Percentiles rank a stretch among this genome's conserved stretches.
phyloP scores from a whole-genome alignment of 176 grass and related monocot species.

The Eleusine coracana region DNA sequence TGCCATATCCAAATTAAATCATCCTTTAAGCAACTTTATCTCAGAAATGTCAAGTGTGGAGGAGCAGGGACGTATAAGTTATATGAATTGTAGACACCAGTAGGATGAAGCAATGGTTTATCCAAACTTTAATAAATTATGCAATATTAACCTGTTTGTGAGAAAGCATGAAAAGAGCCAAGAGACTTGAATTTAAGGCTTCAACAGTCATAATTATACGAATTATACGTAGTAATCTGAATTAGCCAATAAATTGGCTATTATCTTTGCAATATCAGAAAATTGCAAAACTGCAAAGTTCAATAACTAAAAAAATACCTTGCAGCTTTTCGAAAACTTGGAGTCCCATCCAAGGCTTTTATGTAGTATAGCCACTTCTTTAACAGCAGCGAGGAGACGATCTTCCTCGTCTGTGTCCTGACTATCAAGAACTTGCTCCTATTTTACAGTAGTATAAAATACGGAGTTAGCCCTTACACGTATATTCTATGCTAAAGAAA shows the following conservation, averaged over 20 bases:
- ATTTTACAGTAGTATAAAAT: conserved; percentile 19
- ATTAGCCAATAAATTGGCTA: too few relatives aligned
- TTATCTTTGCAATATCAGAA: too few relatives aligned
- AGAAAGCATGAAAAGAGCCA: not conserved
- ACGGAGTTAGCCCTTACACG: conserved; percentile 24
- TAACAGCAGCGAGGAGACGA: conserved; percentile 32
- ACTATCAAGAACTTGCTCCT: conserved; percentile 58
- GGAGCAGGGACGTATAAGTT: not conserved
- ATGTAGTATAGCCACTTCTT: conserved; percentile 14
- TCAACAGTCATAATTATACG: too few relatives aligned
- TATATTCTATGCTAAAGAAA: conserved; percentile 30
- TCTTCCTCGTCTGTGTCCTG: conserved; percentile 41
- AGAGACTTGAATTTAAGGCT: too few relatives aligned
- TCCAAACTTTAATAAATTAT: not conserved
- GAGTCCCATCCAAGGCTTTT: conserved; percentile 16
- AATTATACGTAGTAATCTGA: too few relatives aligned
- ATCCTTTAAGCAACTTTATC: too few relatives aligned
- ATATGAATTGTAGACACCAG: too few relatives aligned
- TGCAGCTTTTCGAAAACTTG: conserved; percentile 7
- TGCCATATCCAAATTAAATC: too few relatives aligned
- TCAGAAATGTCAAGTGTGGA: not conserved
- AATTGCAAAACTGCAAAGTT: too few relatives aligned
- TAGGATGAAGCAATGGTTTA: too few relatives aligned
- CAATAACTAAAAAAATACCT: conserved; percentile 11
- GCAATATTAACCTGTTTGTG: not conserved